Percentiles rank a stretch among this genome's conserved stretches.
Conservation (phyloP, 208 protist genomes). For the Herpetomonas muscarum region DNA sequence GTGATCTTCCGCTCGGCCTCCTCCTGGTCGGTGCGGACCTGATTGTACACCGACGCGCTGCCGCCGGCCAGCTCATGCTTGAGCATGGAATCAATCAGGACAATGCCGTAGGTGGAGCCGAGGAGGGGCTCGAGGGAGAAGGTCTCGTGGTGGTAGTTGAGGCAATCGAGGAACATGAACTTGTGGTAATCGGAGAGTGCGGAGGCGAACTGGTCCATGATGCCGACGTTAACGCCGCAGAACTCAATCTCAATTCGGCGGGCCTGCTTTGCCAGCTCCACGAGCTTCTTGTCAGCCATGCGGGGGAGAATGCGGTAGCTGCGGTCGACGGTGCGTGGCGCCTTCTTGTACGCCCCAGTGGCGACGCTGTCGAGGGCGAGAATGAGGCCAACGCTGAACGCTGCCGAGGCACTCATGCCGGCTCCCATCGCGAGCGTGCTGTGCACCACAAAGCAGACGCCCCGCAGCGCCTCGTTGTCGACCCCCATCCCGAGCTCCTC, state of each 20-base stretch:
- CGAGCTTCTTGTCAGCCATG: constrained; percentile 25
- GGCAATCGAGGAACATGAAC: constrained; percentile 86
- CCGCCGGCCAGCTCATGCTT: constrained; percentile 60
- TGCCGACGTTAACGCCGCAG: constrained; percentile 84
- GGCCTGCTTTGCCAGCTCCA: constrained; percentile 58
- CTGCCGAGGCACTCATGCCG: constrained; percentile 84
- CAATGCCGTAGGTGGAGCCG: constrained; percentile 47
- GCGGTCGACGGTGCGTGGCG: constrained; percentile 11
- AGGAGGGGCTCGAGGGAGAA: constrained; percentile 47
- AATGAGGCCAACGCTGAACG: constrained; percentile 69
- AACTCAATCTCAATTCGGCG: constrained; percentile 80
- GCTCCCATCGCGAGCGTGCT: constrained; percentile 74
- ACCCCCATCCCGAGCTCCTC: constrained; percentile 42
- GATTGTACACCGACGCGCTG: constrained; percentile 54
- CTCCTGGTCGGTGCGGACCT: constrained; percentile 63
- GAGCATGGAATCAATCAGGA: constrained; percentile 75
- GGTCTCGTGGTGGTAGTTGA: constrained; percentile 39
- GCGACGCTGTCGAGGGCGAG: constrained; percentile 44
- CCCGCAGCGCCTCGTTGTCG: constrained; percentile 24
- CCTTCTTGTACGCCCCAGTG: constrained; percentile 23
- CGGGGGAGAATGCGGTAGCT: constrained; percentile 37
- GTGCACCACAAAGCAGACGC: constrained; percentile 69
- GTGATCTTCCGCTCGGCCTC: constrained; percentile 62
- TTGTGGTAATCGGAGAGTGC: constrained; percentile 63
- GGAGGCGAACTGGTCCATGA: constrained; percentile 92